Evolutionary conservation across 2,329 filamentous ascomycete species (phyloP).

Genomic region (Talaromyces sp.): DNA sequence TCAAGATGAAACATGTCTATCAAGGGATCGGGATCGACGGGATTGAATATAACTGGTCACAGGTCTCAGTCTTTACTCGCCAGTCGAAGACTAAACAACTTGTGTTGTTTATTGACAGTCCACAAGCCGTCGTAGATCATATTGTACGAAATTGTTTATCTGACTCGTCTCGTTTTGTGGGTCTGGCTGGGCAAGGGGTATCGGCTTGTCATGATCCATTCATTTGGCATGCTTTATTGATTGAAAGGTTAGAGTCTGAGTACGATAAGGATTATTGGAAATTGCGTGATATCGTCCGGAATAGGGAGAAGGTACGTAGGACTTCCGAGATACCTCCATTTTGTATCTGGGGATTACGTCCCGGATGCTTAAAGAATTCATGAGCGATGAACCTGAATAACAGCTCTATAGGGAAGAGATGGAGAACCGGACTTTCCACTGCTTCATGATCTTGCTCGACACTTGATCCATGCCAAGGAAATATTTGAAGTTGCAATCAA

Average conservation of each 20-base stretch:
- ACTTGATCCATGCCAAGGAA: slow-evolving; percentile 12
- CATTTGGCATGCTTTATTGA: slow-evolving; percentile 10
- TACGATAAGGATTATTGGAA: slow-evolving; percentile 11
- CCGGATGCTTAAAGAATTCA: neutral
- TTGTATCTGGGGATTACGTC: neutral
- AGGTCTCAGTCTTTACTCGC: slow-evolving; percentile 11
- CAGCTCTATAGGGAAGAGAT: neutral
- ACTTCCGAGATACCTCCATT: neutral
- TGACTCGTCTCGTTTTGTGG: neutral
- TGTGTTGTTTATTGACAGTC: slow-evolving; percentile 13
- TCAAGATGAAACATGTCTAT: slow-evolving; percentile 13
- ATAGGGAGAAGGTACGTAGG: slow-evolving; percentile 7
- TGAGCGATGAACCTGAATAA: neutral
- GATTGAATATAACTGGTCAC: slow-evolving; percentile 12
- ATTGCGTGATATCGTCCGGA: slow-evolving; percentile 9
- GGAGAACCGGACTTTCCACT: neutral
- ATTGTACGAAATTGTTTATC: neutral
- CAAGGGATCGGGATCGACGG: neutral
- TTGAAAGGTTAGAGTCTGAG: neutral
- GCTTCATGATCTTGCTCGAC: slow-evolving; percentile 9
- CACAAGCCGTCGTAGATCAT: neutral
- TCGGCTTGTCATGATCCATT: slow-evolving; percentile 6
- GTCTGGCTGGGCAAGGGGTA: neutral
- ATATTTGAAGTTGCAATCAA: slow-evolving; percentile 7
- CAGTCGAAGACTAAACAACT: slow-evolving; percentile 9